Evolutionary conservation across 805 yeast species (phyloP).

Genomic region (Blastobotrys terrestris): DNA sequence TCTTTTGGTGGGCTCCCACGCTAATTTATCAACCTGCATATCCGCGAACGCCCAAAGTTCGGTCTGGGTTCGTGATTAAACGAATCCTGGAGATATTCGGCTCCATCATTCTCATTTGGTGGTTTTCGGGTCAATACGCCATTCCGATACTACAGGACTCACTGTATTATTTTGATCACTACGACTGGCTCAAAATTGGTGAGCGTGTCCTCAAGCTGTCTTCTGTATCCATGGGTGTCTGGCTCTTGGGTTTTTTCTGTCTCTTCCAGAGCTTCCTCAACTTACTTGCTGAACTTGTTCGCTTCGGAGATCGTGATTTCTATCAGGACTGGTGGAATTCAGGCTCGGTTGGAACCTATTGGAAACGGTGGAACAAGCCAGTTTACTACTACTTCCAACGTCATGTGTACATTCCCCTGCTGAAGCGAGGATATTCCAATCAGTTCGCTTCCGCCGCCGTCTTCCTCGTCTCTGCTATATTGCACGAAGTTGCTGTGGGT

Average conservation of each 20-base stretch:
- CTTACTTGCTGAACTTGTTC: conserved; percentile 38
- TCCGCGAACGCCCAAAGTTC: conserved; percentile 31
- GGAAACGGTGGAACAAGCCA: conserved; percentile 44
- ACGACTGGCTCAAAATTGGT: conserved; percentile 24
- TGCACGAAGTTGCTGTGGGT: conserved; percentile 43
- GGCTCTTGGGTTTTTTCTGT: conserved; percentile 39
- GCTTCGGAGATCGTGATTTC: conserved; percentile 42
- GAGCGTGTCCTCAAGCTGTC: conserved; percentile 37
- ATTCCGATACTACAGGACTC: conserved; percentile 38
- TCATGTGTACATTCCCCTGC: conserved; percentile 38
- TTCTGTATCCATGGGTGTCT: conserved; percentile 36
- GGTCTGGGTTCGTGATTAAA: conserved; percentile 30
- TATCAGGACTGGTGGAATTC: conserved; percentile 48
- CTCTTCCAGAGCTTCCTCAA: conserved; percentile 40
- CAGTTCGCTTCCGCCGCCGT: conserved; percentile 32
- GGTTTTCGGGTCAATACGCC: conserved; percentile 38
- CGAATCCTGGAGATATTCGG: conserved; percentile 34
- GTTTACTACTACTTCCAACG: conserved; percentile 38
- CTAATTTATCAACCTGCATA: conserved; percentile 44
- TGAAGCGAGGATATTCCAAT: conserved; percentile 30
- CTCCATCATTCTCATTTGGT: conserved; percentile 31
- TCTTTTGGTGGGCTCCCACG: conserved; percentile 43
- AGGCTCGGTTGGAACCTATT: conserved; percentile 41
- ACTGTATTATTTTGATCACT: conserved; percentile 25
- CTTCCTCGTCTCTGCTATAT: conserved; percentile 38